phyloP scores from a whole-genome alignment of 768 basidiomycete genomes.

The Pleurotus platypus region DNA sequence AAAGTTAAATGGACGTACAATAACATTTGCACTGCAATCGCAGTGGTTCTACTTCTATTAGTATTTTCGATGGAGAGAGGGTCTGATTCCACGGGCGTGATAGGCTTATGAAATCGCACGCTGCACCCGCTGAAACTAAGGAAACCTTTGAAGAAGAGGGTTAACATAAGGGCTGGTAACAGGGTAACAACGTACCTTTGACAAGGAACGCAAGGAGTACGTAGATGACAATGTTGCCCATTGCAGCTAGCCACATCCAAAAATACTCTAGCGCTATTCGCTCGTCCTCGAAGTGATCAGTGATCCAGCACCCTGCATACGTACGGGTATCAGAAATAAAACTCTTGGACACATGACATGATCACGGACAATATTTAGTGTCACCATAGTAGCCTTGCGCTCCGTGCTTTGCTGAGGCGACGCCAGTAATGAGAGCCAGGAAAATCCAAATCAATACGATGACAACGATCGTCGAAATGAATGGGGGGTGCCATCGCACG shows the following conservation, averaged over 20 bases:
- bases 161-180: neutral
- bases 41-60: conserved; percentile 8
- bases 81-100: neutral
- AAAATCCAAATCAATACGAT: conserved; percentile 29
- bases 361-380: conserved; percentile 27
- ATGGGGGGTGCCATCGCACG: conserved; percentile 23
- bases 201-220: conserved; percentile 31
- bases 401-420: conserved; percentile 27
- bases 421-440: conserved; percentile 27
- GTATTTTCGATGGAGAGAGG: neutral
- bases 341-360: neutral
- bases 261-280: conserved; percentile 38
- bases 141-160: conserved; percentile 13
- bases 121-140: conserved; percentile 23
- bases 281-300: conserved; percentile 21
- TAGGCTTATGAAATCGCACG: conserved; percentile 14
- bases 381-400: conserved; percentile 31
- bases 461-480: conserved; percentile 23
- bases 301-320: conserved; percentile 43
- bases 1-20: conserved; percentile 26
- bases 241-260: conserved; percentile 40
- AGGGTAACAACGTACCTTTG: conserved; percentile 15
- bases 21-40: conserved; percentile 32
- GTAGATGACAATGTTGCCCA: conserved; percentile 33
- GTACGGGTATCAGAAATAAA: neutral